A percentile compares a stretch with the other conserved stretches of the same genome.
Conservation (phyloP, 2,329 filamentous ascomycete genomes). For the Parastagonospora avenae region DNA sequence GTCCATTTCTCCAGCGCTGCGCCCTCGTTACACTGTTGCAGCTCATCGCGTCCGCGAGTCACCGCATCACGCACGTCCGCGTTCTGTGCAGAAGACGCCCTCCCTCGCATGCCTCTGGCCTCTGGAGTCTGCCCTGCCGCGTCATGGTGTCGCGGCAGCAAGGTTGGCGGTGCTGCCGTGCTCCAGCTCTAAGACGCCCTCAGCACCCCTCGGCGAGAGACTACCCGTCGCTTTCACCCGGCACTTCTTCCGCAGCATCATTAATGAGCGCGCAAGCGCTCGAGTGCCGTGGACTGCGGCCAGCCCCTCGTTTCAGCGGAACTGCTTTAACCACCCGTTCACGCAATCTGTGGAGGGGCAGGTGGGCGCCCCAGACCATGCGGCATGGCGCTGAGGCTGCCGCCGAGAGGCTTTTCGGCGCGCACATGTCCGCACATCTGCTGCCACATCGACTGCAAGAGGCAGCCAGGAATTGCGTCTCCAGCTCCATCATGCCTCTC, state of each 20-base stretch:
- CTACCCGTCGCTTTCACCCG: slow-evolving; percentile 33
- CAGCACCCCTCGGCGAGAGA: slow-evolving; percentile 8
- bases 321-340: slow-evolving; percentile 22
- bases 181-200: not conserved
- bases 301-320: slow-evolving; percentile 26
- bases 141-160: not conserved
- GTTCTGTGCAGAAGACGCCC: not conserved
- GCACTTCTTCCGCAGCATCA: slow-evolving; percentile 29
- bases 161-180: slow-evolving; percentile 1
- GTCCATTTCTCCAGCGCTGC: slow-evolving; percentile 11
- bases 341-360: slow-evolving; percentile 16
- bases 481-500: slow-evolving; percentile 1
- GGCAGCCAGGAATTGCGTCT: slow-evolving; percentile 2
- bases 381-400: slow-evolving; percentile 7
- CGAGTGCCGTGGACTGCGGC: slow-evolving; percentile 13
- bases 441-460: slow-evolving; percentile 12
- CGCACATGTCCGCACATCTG: slow-evolving; percentile 10
- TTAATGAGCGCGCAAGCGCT: slow-evolving; percentile 28
- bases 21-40: slow-evolving; percentile 2
- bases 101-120: not conserved
- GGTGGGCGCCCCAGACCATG: not conserved
- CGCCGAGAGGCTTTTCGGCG: not conserved
- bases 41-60: slow-evolving; percentile 4
- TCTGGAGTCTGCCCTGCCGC: slow-evolving; percentile 4
- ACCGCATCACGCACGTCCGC: slow-evolving; percentile 5